Conservation (phyloP, 2,329 filamentous ascomycete genomes). For the Aspergillus novoparasiticus region DNA sequence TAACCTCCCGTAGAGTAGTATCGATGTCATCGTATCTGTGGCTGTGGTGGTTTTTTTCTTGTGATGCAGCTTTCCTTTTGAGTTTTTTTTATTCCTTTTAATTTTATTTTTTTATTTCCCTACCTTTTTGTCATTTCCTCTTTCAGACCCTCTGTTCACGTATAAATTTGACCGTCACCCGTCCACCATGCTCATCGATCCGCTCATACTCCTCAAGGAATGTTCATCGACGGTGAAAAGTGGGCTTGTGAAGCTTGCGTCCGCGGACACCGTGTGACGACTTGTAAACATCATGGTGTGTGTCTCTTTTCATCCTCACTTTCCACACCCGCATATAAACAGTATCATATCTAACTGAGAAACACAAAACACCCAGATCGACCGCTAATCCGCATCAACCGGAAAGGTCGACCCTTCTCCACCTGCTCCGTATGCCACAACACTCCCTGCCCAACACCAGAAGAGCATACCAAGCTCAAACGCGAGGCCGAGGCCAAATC, state of each 20-base stretch:
- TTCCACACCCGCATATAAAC: too few relatives aligned
- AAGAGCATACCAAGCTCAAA: conserved; percentile 73
- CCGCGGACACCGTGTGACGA: conserved; percentile 93
- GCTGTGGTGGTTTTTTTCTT: conserved; percentile 11
- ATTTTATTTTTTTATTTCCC: conserved; percentile 12
- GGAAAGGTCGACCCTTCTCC: conserved; percentile 93
- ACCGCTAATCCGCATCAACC: conserved; percentile 89
- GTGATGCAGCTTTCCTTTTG: not conserved
- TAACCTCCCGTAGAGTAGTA: not conserved
- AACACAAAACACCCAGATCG: conserved; percentile 62
- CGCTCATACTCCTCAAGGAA: conserved; percentile 39
- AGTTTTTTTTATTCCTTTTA: not conserved
- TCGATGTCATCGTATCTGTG: conserved; percentile 1
- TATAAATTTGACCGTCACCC: conserved; percentile 22
- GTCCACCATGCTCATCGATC: conserved; percentile 4
- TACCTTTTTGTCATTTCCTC: conserved; percentile 14
- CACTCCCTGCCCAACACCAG: conserved; percentile 85
- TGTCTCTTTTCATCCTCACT: not conserved
- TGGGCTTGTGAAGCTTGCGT: conserved; percentile 97
- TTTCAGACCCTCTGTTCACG: conserved; percentile 10
- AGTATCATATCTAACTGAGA: too few relatives aligned
- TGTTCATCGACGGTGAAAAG: conserved; percentile 93
- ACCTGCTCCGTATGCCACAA: conserved; percentile 89
- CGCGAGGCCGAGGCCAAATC: conserved; percentile 34
- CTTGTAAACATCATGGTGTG: conserved; percentile 87